These are phyloP conservation scores for Fusarium buharicum DNA, from an alignment of 2,329 filamentous ascomycete genomes.

Conservation along the genomic window DNA sequence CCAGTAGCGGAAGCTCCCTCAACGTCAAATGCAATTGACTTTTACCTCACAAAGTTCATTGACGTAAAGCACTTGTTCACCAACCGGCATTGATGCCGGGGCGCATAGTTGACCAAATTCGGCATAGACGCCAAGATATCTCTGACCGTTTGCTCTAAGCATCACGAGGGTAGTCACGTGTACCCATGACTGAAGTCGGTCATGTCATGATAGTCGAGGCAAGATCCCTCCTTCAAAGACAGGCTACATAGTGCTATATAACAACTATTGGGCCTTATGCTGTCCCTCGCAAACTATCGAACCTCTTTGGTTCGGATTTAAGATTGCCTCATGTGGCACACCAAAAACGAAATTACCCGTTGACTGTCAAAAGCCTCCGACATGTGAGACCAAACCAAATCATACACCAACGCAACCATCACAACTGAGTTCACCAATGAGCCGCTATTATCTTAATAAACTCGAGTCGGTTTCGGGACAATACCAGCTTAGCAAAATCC, in stretches of 20 bases:
- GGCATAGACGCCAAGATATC: conserved; percentile 14
- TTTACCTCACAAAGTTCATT: neutral
- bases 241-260: neutral
- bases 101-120: conserved; percentile 12
- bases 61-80: neutral
- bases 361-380: conserved; percentile 7
- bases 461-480: neutral
- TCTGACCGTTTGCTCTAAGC: neutral
- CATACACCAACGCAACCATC: neutral
- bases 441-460: neutral
- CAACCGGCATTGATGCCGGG: conserved; percentile 15
- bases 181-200: neutral
- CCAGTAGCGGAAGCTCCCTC: too few species aligned
- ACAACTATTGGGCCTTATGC: neutral
- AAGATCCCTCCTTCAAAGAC: neutral
- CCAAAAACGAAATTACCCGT: neutral
- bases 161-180: neutral
- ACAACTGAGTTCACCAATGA: conserved; percentile 7
- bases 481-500: neutral
- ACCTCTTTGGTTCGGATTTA: neutral
- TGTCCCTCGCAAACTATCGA: neutral
- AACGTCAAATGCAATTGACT: neutral
- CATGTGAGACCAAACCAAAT: conserved; percentile 1
- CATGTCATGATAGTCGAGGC: neutral
- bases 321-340: neutral